Percentiles rank a stretch among this genome's conserved stretches.
Evolutionary conservation across 495 filamentous ascomycete species (phyloP).

Genomic region (Talaromyces wortmannii): DNA sequence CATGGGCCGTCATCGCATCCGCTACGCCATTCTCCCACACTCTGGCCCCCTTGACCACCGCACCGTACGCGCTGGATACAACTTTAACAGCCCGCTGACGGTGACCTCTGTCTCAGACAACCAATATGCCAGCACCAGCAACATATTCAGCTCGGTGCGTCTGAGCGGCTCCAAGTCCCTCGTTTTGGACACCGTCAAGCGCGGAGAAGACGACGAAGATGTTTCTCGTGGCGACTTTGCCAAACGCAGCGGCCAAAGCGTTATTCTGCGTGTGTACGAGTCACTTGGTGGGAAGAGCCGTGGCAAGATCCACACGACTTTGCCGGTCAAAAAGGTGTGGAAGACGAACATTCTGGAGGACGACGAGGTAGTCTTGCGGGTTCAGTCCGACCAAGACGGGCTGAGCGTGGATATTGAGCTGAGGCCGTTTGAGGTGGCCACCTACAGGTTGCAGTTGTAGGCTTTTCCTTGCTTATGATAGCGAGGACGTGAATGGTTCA

Average conservation of each 20-base stretch:
- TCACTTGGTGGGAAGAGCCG: constrained; percentile 76
- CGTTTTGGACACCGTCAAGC: constrained; percentile 78
- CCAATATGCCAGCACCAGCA: constrained; percentile 2
- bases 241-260: constrained; percentile 61
- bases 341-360: constrained; percentile 70
- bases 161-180: constrained; percentile 53
- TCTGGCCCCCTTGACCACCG: constrained; percentile 57
- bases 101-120: constrained; percentile 18
- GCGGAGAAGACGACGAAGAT: constrained; percentile 93
- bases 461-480: neutral
- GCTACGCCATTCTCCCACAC: constrained; percentile 90
- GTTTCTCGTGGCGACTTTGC: constrained; percentile 66
- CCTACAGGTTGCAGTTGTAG: constrained; percentile 68
- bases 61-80: constrained; percentile 75
- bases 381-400: constrained; percentile 30
- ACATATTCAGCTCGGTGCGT: constrained; percentile 43
- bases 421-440: constrained; percentile 86
- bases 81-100: constrained; percentile 82
- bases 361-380: constrained; percentile 47
- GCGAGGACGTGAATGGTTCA: too few species aligned
- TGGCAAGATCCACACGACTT: constrained; percentile 54
- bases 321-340: constrained; percentile 67
- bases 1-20: constrained; percentile 86
- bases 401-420: constrained; percentile 55
- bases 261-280: constrained; percentile 83